Percentiles rank a stretch among this genome's conserved stretches.
These are phyloP conservation scores for Biancaea sappan DNA, from an alignment of 306 rosid genomes.

Conservation along the genomic window DNA sequence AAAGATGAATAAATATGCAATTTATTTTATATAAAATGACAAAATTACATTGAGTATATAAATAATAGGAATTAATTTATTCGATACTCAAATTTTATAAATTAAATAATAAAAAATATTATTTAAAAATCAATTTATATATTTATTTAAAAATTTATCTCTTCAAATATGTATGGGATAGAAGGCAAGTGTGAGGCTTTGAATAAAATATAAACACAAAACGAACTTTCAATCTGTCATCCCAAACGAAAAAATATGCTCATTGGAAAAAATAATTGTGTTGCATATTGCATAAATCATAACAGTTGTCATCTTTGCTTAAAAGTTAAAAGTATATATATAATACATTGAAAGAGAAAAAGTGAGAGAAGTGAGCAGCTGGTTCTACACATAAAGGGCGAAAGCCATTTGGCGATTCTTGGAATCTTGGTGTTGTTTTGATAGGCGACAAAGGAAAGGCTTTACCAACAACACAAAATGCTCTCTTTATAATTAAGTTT, in stretches of 20 bases:
- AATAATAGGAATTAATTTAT: too few species aligned
- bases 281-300: neutral
- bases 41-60: too few species aligned
- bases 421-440: neutral
- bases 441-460: conserved; percentile 44
- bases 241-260: neutral
- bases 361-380: conserved; percentile 34
- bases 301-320: conserved; percentile 54
- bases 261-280: neutral
- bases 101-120: too few species aligned
- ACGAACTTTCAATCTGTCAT: neutral
- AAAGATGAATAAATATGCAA: too few species aligned
- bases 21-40: too few species aligned
- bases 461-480: conserved; percentile 51
- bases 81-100: too few species aligned
- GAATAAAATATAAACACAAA: neutral
- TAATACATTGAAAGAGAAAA: neutral
- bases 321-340: conserved; percentile 37
- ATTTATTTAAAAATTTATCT: too few species aligned
- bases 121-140: too few species aligned
- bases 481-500: too few species aligned
- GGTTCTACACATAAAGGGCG: conserved; percentile 36
- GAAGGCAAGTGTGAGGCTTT: neutral
- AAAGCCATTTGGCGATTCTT: conserved; percentile 45
- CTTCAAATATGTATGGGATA: neutral